Evolutionary conservation across 805 yeast genomes (phyloP), one percentile per base, ranked within the genome.

Genomic region (Candida parachauliodes): DNA sequence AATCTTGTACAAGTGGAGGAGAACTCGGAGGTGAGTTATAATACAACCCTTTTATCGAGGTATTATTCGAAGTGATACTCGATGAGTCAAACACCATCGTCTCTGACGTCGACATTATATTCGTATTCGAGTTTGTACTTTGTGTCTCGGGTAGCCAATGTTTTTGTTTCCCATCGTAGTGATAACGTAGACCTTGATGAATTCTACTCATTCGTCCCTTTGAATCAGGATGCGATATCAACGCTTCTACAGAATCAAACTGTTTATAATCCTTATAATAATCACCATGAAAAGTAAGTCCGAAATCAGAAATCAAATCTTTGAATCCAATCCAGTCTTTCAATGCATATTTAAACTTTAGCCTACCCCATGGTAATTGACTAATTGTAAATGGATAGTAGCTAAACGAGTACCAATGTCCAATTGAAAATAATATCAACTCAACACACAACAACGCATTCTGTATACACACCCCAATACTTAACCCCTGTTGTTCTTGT

Each of bases 361-460:
- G 50, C 30, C 96, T 65, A 28, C 87, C 82, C 22, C 81, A 82
- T 0, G 93, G 88, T 34, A 83, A 62, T 9, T 61, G 63, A 8
- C 73, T 56, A 2, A 77, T 68, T 2, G 81, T 75, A 55, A 83
- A 93, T 28, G 87, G 93, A 2, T 64, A 62, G 60, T 83, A 84
- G 5, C 88, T 78, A 57, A 93, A 93, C 0, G 98, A 88, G 32
- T 70, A 55, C 81, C 88, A 81, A 61, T 93, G 98, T n/a, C 93
- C 82, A 17, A 83, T 59, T 0, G 98, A 88, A 65, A 93, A 91
- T 2, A 79, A 84, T 16, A 88, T 70, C 68, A 93, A 72, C 52
- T 93, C 98, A 15, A 85, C 62, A 52, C 96, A 87, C 43, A 93
- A 62, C 27, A 88, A 55, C 0, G 85, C 79, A 61, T 87, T 88